Conservation (phyloP, 2,329 filamentous ascomycete species). For the Nigrospora sphaerica region DNA sequence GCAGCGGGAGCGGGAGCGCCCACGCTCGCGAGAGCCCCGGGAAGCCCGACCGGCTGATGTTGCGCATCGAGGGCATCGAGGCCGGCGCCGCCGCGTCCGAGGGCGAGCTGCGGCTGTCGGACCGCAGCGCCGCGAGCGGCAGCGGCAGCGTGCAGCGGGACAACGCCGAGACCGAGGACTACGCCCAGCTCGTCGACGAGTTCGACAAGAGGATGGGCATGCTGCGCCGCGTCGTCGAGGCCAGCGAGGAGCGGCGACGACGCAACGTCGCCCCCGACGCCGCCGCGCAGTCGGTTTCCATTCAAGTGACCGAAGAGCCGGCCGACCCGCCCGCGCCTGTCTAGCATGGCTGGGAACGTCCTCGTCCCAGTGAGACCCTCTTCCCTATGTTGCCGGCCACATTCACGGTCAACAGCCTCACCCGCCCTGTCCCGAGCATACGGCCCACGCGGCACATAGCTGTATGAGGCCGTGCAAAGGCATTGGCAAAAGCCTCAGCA, state of each 20-base stretch:
- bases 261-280: conserved; percentile 14
- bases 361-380: too few relatives aligned
- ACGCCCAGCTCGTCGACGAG: conserved; percentile 43
- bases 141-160: conserved; percentile 19
- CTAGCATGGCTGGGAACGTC: too few relatives aligned
- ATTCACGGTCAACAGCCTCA: too few relatives aligned
- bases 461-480: too few relatives aligned
- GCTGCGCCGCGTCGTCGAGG: conserved; percentile 45
- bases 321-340: too few relatives aligned
- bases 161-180: conserved; percentile 28
- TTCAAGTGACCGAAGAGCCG: too few relatives aligned
- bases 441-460: too few relatives aligned
- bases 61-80: conserved; percentile 52
- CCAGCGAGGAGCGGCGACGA: conserved; percentile 38
- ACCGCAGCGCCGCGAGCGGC: conserved; percentile 20
- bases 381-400: too few relatives aligned
- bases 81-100: conserved; percentile 24
- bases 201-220: conserved; percentile 52
- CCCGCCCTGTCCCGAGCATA: too few relatives aligned
- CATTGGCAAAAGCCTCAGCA: too few relatives aligned
- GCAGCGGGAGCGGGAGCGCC: conserved; percentile 10
- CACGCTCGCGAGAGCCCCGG: conserved; percentile 16
- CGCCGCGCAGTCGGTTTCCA: too few relatives aligned
- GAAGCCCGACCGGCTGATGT: conserved; percentile 42
- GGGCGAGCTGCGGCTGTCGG: conserved; percentile 22